Base-by-base conservation (phyloP, 768 basidiomycete species). In the Pleurotus cornucopiae region DNA sequence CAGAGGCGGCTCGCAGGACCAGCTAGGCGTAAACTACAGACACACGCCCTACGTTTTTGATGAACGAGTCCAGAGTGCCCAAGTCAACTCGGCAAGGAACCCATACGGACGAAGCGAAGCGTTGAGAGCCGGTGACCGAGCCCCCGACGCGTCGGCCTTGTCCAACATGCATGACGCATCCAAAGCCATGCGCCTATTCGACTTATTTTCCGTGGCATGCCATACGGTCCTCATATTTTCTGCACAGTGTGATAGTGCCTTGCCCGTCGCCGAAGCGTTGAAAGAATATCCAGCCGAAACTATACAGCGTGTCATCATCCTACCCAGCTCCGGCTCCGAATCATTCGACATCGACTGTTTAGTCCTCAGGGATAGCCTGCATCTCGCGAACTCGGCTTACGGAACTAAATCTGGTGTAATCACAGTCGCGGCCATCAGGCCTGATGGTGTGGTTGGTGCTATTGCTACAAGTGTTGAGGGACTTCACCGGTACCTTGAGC, bases 21-120 rank as follows among this genome's bases (percentile, higher is more conserved):
- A 79, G 64, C 73, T 82, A 37, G 80, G 78, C 6, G 69, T 83
- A 44, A 83, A 83, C 64, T 83, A 78, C 60, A 72, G 83, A 6
- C 73, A 75, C 66, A 82, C 81, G 61, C 59, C 75, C 0, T 70
- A 81, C 18, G 68, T 82, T 1, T 20, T 78, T 12, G 81, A 83
- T 51, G 73, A 74, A 21, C 63, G 67, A n/a, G 63, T 64, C 48
- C 57, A 62, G 41, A 6, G 20, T 6, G 20, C 13, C 9, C 20
- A n/a, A 6, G 41, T 16, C 14, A 44, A 23, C 7, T 34, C 30
- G 30, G 30, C 9, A 34, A 34, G 30, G 7, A 63, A 68, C 47
- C 57, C 66, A 18, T 70, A 71, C 45, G 65, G 66, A 38, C 56
- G 52, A n/a, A 61, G 57, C 37, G 65, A 62, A 0, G 57, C 26